Percentiles rank a stretch among this genome's conserved stretches.
Evolutionary conservation across 2,329 filamentous ascomycete genomes (phyloP).

Genomic region (Pseudocercospora cruenta): DNA sequence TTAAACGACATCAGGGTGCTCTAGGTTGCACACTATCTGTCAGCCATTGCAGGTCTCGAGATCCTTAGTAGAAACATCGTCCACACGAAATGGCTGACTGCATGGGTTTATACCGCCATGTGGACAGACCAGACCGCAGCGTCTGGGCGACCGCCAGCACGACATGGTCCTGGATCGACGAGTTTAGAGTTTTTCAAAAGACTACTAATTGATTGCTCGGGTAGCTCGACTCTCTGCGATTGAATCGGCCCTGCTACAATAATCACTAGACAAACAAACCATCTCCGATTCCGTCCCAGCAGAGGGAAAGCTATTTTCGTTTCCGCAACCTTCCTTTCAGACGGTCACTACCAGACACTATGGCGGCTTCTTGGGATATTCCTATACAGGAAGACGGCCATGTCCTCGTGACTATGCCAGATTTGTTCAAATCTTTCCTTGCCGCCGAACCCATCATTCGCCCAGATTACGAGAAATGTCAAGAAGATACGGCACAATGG

Average conservation of each 20-base stretch:
- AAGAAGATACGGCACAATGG: slow-evolving; percentile 1
- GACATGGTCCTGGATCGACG: not conserved
- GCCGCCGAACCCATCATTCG: not conserved
- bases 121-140: not conserved
- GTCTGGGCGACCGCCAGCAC: not conserved
- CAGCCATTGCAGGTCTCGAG: not conserved
- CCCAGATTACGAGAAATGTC: not conserved
- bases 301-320: not conserved
- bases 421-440: slow-evolving; percentile 2
- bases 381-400: slow-evolving; percentile 2
- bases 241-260: not conserved
- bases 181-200: not conserved
- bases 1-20: slow-evolving; percentile 6
- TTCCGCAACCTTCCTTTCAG: not conserved
- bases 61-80: slow-evolving; percentile 2
- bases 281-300: not conserved
- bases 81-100: not conserved
- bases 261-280: not conserved
- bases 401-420: slow-evolving; percentile 2
- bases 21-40: slow-evolving; percentile 2
- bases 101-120: not conserved
- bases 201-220: not conserved
- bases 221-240: not conserved
- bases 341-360: not conserved
- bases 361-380: slow-evolving; percentile 4